A percentile compares a stretch with the other conserved stretches of the same genome.
Conservation (phyloP, 2,329 filamentous ascomycete species). For the Lizonia empirigonia region DNA sequence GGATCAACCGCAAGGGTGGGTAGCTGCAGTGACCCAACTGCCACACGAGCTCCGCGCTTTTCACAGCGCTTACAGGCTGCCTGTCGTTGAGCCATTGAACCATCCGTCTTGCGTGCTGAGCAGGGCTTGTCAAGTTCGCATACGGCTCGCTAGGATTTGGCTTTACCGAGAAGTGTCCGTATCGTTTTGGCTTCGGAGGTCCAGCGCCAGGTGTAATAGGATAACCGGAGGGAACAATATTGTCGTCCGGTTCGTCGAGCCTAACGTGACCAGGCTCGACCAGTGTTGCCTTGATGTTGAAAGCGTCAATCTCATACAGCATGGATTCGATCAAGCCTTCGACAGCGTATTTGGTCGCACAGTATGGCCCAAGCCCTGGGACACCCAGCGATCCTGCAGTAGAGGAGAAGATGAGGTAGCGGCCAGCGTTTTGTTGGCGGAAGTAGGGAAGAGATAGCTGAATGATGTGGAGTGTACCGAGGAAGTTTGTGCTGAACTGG, state of each 20-base stretch:
- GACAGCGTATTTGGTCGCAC: slow-evolving; percentile 95
- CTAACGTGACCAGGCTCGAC: slow-evolving; percentile 90
- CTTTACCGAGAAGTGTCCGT: slow-evolving; percentile 92
- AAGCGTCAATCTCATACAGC: slow-evolving; percentile 90
- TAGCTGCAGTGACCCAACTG: slow-evolving; percentile 92
- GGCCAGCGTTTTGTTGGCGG: slow-evolving; percentile 71
- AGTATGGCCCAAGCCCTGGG: slow-evolving; percentile 90
- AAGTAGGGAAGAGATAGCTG: slow-evolving; percentile 89
- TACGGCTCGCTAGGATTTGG: slow-evolving; percentile 79
- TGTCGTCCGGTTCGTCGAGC: slow-evolving; percentile 75
- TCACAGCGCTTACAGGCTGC: slow-evolving; percentile 90
- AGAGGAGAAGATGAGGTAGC: slow-evolving; percentile 93
- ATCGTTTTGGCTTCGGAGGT: slow-evolving; percentile 67
- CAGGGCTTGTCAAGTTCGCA: slow-evolving; percentile 75
- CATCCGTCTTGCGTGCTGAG: slow-evolving; percentile 86
- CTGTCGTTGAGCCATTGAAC: slow-evolving; percentile 93
- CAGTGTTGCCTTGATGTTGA: slow-evolving; percentile 91
- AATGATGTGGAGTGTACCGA: slow-evolving; percentile 92
- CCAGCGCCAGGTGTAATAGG: slow-evolving; percentile 38
- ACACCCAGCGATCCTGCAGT: slow-evolving; percentile 92
- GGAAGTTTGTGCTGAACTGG: slow-evolving; percentile 98
- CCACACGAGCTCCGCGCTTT: slow-evolving; percentile 93
- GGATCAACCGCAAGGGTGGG: slow-evolving; percentile 81
- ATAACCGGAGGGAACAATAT: slow-evolving; percentile 33
- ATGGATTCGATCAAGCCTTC: slow-evolving; percentile 95